Evolutionary conservation across 106 monocot genomes (phyloP).

Genomic region (Dendrobium nobile): DNA sequence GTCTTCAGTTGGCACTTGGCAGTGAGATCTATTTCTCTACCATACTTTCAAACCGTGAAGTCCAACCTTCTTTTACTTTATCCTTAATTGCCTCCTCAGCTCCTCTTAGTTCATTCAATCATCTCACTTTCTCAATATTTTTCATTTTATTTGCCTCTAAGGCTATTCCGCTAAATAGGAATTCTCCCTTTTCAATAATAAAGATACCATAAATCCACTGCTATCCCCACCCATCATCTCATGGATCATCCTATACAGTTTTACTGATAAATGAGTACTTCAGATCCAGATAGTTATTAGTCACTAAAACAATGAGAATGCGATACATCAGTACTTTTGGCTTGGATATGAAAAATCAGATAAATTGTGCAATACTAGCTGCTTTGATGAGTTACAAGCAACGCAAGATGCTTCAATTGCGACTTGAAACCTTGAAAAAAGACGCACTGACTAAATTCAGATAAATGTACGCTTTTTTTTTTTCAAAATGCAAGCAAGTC

Average conservation of each 20-base stretch:
- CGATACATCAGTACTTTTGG: not conserved
- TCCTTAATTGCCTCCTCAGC: not conserved
- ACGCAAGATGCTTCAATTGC: too few species aligned
- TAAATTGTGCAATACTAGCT: too few species aligned
- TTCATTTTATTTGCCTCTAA: not conserved
- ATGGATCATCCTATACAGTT: not conserved
- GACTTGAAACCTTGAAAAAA: too few species aligned
- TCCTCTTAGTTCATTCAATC: not conserved
- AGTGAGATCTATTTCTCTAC: not conserved
- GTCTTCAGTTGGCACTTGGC: not conserved
- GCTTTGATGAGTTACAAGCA: too few species aligned
- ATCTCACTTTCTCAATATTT: not conserved
- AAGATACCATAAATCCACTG: too few species aligned
- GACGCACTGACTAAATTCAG: not conserved
- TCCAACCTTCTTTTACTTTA: not conserved
- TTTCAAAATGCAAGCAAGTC: not conserved
- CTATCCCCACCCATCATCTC: too few species aligned
- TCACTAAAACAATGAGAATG: not conserved
- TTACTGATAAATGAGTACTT: not conserved
- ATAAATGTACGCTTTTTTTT: not conserved
- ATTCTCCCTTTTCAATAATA: too few species aligned
- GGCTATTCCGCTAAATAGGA: not conserved
- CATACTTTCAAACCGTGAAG: not conserved
- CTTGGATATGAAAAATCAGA: too few species aligned
- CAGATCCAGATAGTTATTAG: not conserved